Base-by-base conservation (phyloP, 2,329 filamentous ascomycete species). In the Capronia coronata region DNA sequence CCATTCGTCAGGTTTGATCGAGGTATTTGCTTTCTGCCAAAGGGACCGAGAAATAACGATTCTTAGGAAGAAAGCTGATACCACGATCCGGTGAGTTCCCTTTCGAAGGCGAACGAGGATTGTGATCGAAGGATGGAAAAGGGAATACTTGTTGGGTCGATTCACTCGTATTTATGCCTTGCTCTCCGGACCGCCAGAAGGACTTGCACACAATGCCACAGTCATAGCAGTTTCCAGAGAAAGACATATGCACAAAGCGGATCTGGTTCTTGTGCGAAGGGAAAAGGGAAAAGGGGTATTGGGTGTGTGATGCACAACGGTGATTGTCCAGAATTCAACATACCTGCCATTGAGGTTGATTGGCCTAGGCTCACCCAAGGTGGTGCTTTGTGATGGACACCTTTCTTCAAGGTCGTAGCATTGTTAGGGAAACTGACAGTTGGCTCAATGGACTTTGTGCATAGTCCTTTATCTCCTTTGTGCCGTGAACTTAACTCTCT, bases 1-100 rank as follows among this genome's bases (percentile, higher is more conserved):
- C 42, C 42, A 44, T 44, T 19, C 13, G 42, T 34, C 34, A 44
- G 42, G 42, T 32, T 34, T 22, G 29, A 44, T 44, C 42, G 13
- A 19, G 7, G 42, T 25, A 44, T 32, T 27, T 13, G 16, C 25
- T 34, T n/a, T 34, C 13, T 25, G n/a, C 11, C 14, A 10, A 41
- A 41, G n/a, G 14, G 8, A 18, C 34, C 8, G 18, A 44, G 27
- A 44, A 14, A 32, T 9, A 19, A 18, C 14, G 13, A 30, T 30
- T 27, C 25, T 27, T 27, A 6, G 3, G 10, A 23, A 3, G 19
- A 34, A 21, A 18, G 27, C 27, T 34, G n/a, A 21, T 23, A 13
- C 18, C n/a, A 27, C 25, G 25, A 21, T 21, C 14, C 11, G 8
- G 13, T 22, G 16, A 19, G 19, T 30, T 18, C 3, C 42, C 29